These are phyloP conservation scores for Fusarium lateritium DNA, from an alignment of 2,329 filamentous ascomycete species.

Conservation along the genomic window DNA sequence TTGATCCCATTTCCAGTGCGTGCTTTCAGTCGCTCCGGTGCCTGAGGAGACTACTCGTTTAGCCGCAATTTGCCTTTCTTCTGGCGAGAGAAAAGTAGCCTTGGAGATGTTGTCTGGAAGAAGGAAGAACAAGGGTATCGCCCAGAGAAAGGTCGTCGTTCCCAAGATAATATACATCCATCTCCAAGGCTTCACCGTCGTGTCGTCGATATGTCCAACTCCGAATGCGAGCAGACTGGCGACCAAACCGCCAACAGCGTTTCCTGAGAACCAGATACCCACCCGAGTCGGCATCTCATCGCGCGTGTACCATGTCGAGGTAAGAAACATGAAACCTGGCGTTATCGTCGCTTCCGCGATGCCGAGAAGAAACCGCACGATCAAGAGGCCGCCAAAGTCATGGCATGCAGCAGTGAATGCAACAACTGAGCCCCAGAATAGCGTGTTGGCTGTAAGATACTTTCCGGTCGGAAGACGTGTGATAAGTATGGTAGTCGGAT, in stretches of 20 bases:
- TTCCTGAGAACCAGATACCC: slow-evolving; percentile 70
- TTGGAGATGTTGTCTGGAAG: slow-evolving; percentile 68
- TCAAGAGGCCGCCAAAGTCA: slow-evolving; percentile 65
- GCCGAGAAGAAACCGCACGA: slow-evolving; percentile 67
- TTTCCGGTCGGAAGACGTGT: slow-evolving; percentile 63
- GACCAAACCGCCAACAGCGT: slow-evolving; percentile 63
- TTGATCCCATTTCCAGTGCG: slow-evolving; percentile 66
- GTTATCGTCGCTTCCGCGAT: slow-evolving; percentile 69
- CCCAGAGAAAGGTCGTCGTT: slow-evolving; percentile 65
- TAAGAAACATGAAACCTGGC: slow-evolving; percentile 70
- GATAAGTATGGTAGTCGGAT: slow-evolving; percentile 64
- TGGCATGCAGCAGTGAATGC: slow-evolving; percentile 62
- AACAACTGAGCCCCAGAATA: slow-evolving; percentile 66
- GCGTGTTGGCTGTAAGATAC: slow-evolving; percentile 62
- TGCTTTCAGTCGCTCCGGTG: slow-evolving; percentile 65
- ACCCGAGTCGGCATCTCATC: slow-evolving; percentile 69
- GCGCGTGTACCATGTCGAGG: slow-evolving; percentile 69
- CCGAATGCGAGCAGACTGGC: slow-evolving; percentile 68
- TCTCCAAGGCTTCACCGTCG: slow-evolving; percentile 63
- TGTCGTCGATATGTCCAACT: slow-evolving; percentile 66
- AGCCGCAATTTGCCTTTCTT: slow-evolving; percentile 65
- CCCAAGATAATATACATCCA: slow-evolving; percentile 73
- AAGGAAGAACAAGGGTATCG: slow-evolving; percentile 61
- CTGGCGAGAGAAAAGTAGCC: slow-evolving; percentile 69
- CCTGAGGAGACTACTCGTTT: slow-evolving; percentile 65